phyloP scores from a whole-genome alignment of 208 protist species.

The Naegleria gruberi region DNA sequence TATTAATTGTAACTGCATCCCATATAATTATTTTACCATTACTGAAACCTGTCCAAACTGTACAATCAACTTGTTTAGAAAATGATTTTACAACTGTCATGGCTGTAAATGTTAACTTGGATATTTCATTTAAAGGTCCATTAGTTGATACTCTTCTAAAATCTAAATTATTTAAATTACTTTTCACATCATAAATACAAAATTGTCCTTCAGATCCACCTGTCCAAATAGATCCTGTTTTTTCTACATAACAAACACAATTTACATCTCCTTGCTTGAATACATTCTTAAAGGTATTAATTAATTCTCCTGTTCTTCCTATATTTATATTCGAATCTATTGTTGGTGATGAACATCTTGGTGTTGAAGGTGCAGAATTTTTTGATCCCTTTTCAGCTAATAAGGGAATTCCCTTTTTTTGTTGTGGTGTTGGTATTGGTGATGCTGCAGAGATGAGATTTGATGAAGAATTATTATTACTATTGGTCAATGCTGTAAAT shows the following conservation, averaged over 20 bases:
- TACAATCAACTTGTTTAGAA: background rate
- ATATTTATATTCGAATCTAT: background rate
- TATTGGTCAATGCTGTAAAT: too few species aligned
- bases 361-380: background rate
- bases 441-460: too few species aligned
- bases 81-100: background rate
- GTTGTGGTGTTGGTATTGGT: too few species aligned
- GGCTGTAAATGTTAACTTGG: background rate
- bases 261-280: background rate
- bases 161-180: background rate
- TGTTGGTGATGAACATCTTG: background rate
- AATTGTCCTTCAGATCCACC: background rate
- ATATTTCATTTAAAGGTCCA: background rate
- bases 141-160: background rate
- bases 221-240: background rate
- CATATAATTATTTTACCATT: background rate
- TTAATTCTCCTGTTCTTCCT: background rate
- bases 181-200: background rate
- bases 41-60: background rate
- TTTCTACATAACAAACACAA: background rate
- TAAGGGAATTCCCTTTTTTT: too few species aligned
- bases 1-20: background rate
- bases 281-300: background rate
- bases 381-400: too few species aligned
- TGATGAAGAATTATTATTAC: too few species aligned